Evolutionary conservation across 495 filamentous ascomycete genomes (phyloP), one percentile per base, ranked within the genome.

Genomic region (Annulohypoxylon bovei): DNA sequence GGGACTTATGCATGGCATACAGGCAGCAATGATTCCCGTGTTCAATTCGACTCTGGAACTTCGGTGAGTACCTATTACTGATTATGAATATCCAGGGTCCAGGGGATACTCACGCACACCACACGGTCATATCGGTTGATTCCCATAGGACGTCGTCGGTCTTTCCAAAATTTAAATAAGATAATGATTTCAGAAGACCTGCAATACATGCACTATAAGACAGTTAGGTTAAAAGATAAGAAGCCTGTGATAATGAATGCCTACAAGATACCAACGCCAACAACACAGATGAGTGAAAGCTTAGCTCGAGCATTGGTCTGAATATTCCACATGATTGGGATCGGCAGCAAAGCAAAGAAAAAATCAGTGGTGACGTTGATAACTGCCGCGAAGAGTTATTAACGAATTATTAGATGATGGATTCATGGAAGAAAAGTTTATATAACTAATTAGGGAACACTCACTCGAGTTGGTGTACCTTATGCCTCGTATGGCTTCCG

Each of bases 121-220:
- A 81, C 33, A 81, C 77, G 8, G 76, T 79, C 12, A 81, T 18
- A 37, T 77, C 68, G 0, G 75, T 65, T 23, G 78, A 81, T 49
- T 82, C 81, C 80, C 80, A 85, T 12, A 84, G 78, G 65, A 81
- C 83, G 44, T 86, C 84, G 28, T 78, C 78, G 14, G 71, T 77
- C 20, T 73, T 74, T 8, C 80, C 81, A 62, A 81, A 82, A 55
- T 73, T 75, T 6, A 61, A 37, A 6, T 84, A 70, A 53, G 75
- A 80, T 14, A 72, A 72, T 6, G 82, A 69, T 70, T 87, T 87
- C 52, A 84, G 80, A 18, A 82, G 80, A 7, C 80, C 79, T 4
- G 84, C 80, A n/a, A 77, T 74, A 37, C 79, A 79, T 46, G 83
- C 83, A 67, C 81, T 85, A 53, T 25, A 14, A 25, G 32, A 0